Base-by-base conservation (phyloP, 169 alveolate genomes). In the Plasmodium coatneyi region DNA sequence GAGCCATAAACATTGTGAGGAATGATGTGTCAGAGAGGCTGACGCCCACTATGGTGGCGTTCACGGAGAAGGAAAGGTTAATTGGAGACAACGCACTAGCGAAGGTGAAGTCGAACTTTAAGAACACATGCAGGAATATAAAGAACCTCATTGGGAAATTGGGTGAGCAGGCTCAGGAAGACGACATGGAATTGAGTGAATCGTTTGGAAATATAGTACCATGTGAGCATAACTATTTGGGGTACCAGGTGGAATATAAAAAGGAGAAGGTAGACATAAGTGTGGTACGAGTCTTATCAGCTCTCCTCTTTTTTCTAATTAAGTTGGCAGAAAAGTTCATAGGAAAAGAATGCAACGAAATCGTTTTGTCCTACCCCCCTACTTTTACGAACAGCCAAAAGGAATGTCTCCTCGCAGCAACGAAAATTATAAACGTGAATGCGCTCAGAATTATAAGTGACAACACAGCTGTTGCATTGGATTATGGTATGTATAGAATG, bases 401-500 rank as follows among this genome's bases (percentile, higher is more conserved):
- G 96, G 96, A 97, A 92, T 98, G 99, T 32, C 95, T 99, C 56
- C 83, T 97, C 80, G 99, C 98, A 84, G 99, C 99, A 5, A 95
- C 98, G 36, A 95, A 96, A 49, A 98, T 99, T 22, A 99, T 99
- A 16, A 99, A 98, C 16, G 96, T 98, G 10, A 97, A 98, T 34
- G 97, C 99, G 71, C 91, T 98, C 43, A 97, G 99, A 80, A 92
- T 99, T 39, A 96, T 99, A 76, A 98, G 98, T 92, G 99, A 99
- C 86, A 97, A 98, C 80, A 98, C 99, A 74, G 99, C 99, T 1
- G 98, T 98, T 80, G 99, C 99, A 10, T 96, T 99, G 41, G 99
- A 98, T 95, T 99, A 99, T 95, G 99, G 99, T 2, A 97, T 99
- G 92, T 98, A 98, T 95, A 97, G 99, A 92, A 96, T 97, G 92